Evolutionary conservation across 768 basidiomycete genomes (phyloP), one percentile per base, ranked within the genome.

Genomic region (Leccinum incarnatum): DNA sequence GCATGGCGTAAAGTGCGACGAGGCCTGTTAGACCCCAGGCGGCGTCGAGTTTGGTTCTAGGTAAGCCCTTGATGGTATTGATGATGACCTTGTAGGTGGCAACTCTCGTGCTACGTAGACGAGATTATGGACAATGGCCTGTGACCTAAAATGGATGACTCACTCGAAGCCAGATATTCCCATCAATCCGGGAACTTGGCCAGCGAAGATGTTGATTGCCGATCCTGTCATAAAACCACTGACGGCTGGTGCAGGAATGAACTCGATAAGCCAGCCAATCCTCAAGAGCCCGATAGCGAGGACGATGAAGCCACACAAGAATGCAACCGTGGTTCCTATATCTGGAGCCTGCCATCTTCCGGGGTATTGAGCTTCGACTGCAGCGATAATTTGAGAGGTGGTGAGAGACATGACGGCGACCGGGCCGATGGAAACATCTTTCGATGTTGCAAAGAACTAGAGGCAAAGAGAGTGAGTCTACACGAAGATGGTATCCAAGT

Each of bases 361-460:
- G 1, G 83, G 87, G 65, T 85, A 75, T 10, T 71, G 65, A 0
- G 76, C 66, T 47, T 88, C 67, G 54, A 97, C 84, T 36, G 81
- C 73, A 14, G 80, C 76, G 69, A 98, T 91, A 62, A 98, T 86
- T 70, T 92, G 85, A 8, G 92, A 82, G 17, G 87, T 84, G 19
- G 91, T 89, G 53, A 97, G 81, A 2, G 93, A 95, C 95, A 99
- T 97, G 70, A 99, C 96, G 8, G 97, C 96, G 65, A 98, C 96
- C 2, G 97, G 97, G 52, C 97, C 97, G 65, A 99, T 19, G 19
- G 23, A 23, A 23, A 23, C 23, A 78, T 99, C 97, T 74, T 98
- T 98, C 29, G 93, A 93, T 0, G 97, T 98, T 23, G 95, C 96
- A 69, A 98, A 98, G 76, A 97, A 83, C 89, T 93, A 62, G 42